Percentiles rank a stretch among this genome's conserved stretches.
Evolutionary conservation across 2,329 filamentous ascomycete species (phyloP).

Genomic region (Trichoderma endophyticum): DNA sequence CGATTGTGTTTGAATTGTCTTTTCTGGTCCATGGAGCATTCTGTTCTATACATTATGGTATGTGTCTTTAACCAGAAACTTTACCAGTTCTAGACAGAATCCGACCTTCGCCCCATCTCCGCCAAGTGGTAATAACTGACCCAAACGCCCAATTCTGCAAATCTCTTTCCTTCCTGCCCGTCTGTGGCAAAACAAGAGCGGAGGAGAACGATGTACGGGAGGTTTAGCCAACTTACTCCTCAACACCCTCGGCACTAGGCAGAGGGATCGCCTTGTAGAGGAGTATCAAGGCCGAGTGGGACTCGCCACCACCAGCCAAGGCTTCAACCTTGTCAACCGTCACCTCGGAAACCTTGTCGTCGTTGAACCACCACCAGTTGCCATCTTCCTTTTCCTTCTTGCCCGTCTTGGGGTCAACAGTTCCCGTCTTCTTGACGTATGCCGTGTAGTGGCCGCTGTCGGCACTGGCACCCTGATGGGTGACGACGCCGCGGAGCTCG

Average conservation of each 20-base stretch:
- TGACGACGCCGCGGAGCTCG: slow-evolving; percentile 89
- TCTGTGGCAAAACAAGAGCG: not conserved
- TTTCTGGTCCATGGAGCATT: not conserved
- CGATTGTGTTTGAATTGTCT: not conserved
- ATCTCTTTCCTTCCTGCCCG: not conserved
- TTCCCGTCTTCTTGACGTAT: slow-evolving; percentile 88
- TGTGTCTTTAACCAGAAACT: not conserved
- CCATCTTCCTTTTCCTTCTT: slow-evolving; percentile 79
- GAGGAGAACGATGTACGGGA: not conserved
- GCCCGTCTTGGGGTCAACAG: slow-evolving; percentile 69
- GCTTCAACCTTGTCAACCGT: slow-evolving; percentile 86
- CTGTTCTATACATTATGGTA: not conserved
- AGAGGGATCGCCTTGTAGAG: slow-evolving; percentile 74
- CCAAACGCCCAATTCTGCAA: slow-evolving; percentile 1
- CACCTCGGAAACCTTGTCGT: slow-evolving; percentile 94
- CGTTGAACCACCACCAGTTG: slow-evolving; percentile 99
- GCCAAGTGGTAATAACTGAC: not conserved
- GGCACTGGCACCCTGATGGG: slow-evolving; percentile 92
- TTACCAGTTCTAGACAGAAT: not conserved
- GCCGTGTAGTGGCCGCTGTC: slow-evolving; percentile 98
- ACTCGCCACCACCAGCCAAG: slow-evolving; percentile 84
- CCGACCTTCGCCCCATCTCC: not conserved
- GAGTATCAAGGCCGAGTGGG: slow-evolving; percentile 76
- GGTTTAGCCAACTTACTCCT: slow-evolving; percentile 24
- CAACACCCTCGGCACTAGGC: slow-evolving; percentile 52